Evolutionary conservation across 139 green algal species (phyloP).

Genomic region (Picochlorum sp.): DNA sequence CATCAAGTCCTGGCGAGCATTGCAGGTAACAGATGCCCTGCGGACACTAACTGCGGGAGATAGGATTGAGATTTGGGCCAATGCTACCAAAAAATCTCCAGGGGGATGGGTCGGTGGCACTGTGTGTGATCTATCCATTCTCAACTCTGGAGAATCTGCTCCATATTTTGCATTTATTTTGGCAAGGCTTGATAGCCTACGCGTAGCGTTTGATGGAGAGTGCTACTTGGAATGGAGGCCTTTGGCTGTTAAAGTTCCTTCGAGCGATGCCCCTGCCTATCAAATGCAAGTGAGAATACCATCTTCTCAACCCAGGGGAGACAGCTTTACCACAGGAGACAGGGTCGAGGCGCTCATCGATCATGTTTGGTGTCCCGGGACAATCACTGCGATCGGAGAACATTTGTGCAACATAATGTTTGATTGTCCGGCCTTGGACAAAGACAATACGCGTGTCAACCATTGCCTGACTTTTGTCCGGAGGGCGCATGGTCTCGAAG

Average conservation of each 20-base stretch:
- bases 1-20: background rate
- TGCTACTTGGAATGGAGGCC: background rate
- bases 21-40: background rate
- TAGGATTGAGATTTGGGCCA: background rate
- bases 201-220: background rate
- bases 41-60: background rate
- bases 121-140: background rate
- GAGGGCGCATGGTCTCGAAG: background rate
- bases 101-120: background rate
- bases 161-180: slow-evolving; percentile 1
- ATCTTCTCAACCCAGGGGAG: background rate
- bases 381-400: background rate
- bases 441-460: background rate
- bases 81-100: background rate
- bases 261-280: background rate
- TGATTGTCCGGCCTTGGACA: slow-evolving; percentile 1
- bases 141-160: background rate
- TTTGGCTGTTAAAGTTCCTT: background rate
- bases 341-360: background rate
- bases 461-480: background rate
- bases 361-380: background rate
- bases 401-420: background rate
- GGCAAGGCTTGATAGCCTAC: background rate
- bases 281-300: background rate
- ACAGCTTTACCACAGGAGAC: background rate